These are phyloP conservation scores for Geoglossum cookeanum DNA, from an alignment of 2,329 filamentous ascomycete genomes.

Conservation along the genomic window DNA sequence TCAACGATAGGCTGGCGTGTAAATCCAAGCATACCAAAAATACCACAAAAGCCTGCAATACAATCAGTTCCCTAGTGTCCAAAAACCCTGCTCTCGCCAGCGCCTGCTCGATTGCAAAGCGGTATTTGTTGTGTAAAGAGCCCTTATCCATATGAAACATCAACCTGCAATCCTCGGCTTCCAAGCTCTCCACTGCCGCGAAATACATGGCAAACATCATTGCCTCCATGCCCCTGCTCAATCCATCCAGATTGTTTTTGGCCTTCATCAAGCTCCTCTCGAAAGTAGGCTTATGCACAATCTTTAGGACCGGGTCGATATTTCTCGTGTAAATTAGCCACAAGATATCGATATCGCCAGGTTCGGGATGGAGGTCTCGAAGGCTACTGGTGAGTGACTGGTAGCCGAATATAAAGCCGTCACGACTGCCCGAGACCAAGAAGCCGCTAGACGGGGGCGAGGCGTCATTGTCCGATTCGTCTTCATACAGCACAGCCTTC, in stretches of 20 bases:
- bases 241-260: constrained; percentile 27
- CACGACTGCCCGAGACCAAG: constrained; percentile 21
- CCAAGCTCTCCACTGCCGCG: constrained; percentile 33
- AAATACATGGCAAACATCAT: constrained; percentile 45
- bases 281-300: constrained; percentile 37
- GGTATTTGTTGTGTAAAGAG: constrained; percentile 32
- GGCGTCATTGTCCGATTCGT: constrained; percentile 12
- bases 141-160: constrained; percentile 33
- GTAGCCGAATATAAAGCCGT: constrained; percentile 39
- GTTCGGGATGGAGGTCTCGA: constrained; percentile 33
- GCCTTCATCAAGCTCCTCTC: constrained; percentile 32
- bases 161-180: constrained; percentile 26
- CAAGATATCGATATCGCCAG: constrained; percentile 29
- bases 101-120: constrained; percentile 44
- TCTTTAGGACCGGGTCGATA: constrained; percentile 40
- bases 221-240: constrained; percentile 36
- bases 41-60: constrained; percentile 42
- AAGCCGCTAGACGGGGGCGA: constrained; percentile 26
- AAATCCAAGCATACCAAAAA: constrained; percentile 33
- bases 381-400: constrained; percentile 37
- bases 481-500: constrained; percentile 38
- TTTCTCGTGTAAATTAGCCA: constrained; percentile 38
- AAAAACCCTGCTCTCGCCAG: constrained; percentile 43
- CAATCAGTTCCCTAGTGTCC: constrained; percentile 39
- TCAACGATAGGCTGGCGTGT: background rate